Evolutionary conservation across 2,329 filamentous ascomycete species (phyloP).

Genomic region (Aspergillus transmontanensis): DNA sequence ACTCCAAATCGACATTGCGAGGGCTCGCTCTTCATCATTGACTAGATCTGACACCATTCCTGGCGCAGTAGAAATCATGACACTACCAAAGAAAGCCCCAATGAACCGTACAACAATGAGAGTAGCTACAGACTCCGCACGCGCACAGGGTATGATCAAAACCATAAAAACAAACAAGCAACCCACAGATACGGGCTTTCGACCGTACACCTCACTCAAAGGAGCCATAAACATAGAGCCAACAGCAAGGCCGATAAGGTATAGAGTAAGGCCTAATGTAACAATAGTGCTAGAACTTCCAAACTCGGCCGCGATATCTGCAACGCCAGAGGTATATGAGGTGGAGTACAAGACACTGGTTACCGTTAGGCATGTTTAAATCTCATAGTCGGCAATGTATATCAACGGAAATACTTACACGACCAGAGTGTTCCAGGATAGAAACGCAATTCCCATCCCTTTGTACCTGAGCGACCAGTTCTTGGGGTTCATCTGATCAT

Average conservation of each 20-base stretch:
- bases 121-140: conserved; percentile 67
- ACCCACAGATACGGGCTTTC: conserved; percentile 64
- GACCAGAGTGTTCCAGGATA: conserved; percentile 60
- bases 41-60: conserved; percentile 83
- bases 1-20: conserved; percentile 82
- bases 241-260: conserved; percentile 72
- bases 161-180: conserved; percentile 67
- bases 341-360: conserved; percentile 71
- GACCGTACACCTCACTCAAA: conserved; percentile 53
- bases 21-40: conserved; percentile 74
- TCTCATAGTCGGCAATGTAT: not conserved
- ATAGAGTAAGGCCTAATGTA: conserved; percentile 76
- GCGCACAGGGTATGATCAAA: conserved; percentile 70
- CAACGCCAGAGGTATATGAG: conserved; percentile 72
- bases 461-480: conserved; percentile 68
- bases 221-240: conserved; percentile 76
- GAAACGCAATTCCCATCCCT: conserved; percentile 54
- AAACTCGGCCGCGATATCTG: conserved; percentile 70
- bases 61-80: conserved; percentile 80
- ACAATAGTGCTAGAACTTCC: conserved; percentile 60
- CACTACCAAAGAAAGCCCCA: conserved; percentile 72
- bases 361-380: not conserved
- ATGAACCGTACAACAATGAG: conserved; percentile 76
- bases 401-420: conserved; percentile 43
- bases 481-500: conserved; percentile 65